These are phyloP conservation scores for Exophiala calicioides DNA, from an alignment of 2,329 filamentous ascomycete species.

Conservation along the genomic window DNA sequence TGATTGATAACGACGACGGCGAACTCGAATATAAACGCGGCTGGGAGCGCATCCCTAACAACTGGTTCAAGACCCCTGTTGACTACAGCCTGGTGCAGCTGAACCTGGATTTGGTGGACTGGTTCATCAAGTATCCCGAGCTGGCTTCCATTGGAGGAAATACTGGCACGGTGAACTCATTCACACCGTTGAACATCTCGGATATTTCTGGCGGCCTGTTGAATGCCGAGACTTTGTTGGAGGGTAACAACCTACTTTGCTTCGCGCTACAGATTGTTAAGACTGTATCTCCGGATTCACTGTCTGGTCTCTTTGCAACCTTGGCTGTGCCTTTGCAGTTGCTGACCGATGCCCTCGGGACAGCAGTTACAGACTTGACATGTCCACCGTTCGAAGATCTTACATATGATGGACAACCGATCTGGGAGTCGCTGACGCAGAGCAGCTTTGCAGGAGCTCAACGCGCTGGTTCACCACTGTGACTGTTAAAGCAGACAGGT, in stretches of 20 bases:
- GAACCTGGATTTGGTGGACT: conserved; percentile 43
- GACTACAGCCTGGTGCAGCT: conserved; percentile 52
- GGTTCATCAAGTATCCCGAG: conserved; percentile 44
- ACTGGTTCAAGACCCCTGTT: conserved; percentile 51
- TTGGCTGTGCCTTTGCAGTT: conserved; percentile 35
- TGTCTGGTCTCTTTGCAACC: conserved; percentile 36
- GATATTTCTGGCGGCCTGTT: conserved; percentile 48
- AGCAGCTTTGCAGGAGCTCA: conserved; percentile 35
- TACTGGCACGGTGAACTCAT: conserved; percentile 53
- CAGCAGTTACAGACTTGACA: conserved; percentile 34
- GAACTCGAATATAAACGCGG: conserved; percentile 49
- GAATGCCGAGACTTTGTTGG: conserved; percentile 38
- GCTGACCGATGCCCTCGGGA: conserved; percentile 34
- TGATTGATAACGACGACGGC: conserved; percentile 45
- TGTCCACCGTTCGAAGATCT: conserved; percentile 39
- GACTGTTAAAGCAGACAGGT: conserved; percentile 1
- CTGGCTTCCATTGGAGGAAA: conserved; percentile 55
- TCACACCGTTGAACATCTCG: conserved; percentile 48
- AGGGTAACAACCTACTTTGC: conserved; percentile 45
- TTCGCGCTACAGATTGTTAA: conserved; percentile 41
- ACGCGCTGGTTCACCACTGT: conserved; percentile 13
- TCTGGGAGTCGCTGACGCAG: conserved; percentile 36
- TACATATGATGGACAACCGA: conserved; percentile 35
- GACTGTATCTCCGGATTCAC: conserved; percentile 36
- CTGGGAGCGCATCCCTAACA: conserved; percentile 55